These are phyloP conservation scores for Chrysanthemum seticuspe DNA, from an alignment of 129 eudicot genomes.

Conservation along the genomic window DNA sequence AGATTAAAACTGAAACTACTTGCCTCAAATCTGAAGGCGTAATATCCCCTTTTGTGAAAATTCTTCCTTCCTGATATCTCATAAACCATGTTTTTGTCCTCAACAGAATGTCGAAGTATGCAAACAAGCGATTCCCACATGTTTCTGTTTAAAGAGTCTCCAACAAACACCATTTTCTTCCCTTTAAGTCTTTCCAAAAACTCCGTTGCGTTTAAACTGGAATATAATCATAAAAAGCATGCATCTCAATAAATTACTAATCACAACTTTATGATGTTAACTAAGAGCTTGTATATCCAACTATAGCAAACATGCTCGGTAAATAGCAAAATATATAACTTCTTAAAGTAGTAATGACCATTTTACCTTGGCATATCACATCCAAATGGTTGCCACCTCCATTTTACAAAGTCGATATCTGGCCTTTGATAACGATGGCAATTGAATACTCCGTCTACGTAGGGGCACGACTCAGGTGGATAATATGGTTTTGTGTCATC, in stretches of 20 bases:
- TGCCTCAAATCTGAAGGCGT: conserved; percentile 96
- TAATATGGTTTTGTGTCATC: conserved; percentile 80
- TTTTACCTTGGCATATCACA: conserved; percentile 83
- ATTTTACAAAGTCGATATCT: conserved; percentile 61
- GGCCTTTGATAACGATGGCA: conserved; percentile 77
- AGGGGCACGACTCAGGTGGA: conserved; percentile 82
- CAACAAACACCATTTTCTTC: conserved; percentile 82
- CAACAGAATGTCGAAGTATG: conserved; percentile 66
- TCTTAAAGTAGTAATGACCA: conserved; percentile 8
- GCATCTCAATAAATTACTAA: conserved; percentile 9
- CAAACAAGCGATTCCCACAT: conserved; percentile 99
- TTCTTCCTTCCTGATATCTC: conserved; percentile 67
- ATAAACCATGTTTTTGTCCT: conserved; percentile 61
- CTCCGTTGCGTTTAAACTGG: conserved; percentile 78
- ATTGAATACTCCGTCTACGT: conserved; percentile 68
- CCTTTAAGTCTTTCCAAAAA: conserved; percentile 87
- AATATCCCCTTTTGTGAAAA: conserved; percentile 80
- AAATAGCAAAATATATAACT: too few species aligned
- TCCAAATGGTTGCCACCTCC: conserved; percentile 96
- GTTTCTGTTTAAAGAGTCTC: conserved; percentile 91
- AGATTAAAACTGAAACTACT: conserved; percentile 7
- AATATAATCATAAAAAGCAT: conserved; percentile 1
- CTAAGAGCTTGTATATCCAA: background rate
- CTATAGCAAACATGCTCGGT: background rate
- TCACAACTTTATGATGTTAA: background rate